phyloP scores from a whole-genome alignment of 257 asterid genomes.

The Catharanthus roseus region DNA sequence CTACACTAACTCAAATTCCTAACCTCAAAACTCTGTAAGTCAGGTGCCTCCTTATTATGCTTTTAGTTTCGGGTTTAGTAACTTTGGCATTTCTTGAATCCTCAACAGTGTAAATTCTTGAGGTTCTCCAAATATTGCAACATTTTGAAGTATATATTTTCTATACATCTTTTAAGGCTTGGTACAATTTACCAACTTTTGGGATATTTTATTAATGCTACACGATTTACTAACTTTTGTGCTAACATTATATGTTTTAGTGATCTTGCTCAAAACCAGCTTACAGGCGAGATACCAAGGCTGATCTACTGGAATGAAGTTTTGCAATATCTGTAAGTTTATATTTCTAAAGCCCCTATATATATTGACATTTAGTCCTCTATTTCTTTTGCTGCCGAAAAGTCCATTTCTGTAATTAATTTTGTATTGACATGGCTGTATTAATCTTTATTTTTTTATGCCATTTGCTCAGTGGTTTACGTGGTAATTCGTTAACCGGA shows the following conservation, averaged over 20 bases:
- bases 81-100: conserved; percentile 1
- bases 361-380: not conserved
- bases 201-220: not conserved
- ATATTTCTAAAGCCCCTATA: not conserved
- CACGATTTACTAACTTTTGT: not conserved
- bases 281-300: conserved; percentile 88
- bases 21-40: conserved; percentile 88
- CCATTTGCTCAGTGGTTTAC: conserved; percentile 52
- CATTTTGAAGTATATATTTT: not conserved
- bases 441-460: not conserved
- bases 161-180: not conserved
- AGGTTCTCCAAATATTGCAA: not conserved
- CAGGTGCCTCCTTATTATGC: not conserved
- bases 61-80: not conserved
- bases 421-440: not conserved
- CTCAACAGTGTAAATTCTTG: not conserved
- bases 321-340: conserved; percentile 71
- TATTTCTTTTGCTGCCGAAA: not conserved
- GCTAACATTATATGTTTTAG: conserved; percentile 24
- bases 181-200: not conserved
- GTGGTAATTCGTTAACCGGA: conserved; percentile 79
- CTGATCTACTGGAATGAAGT: conserved; percentile 97
- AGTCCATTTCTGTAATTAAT: not conserved
- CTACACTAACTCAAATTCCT: conserved; percentile 91
- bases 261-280: conserved; percentile 90